Evolutionary conservation across 1,139 yeast species (phyloP).

Genomic region (Diutina siamensis): DNA sequence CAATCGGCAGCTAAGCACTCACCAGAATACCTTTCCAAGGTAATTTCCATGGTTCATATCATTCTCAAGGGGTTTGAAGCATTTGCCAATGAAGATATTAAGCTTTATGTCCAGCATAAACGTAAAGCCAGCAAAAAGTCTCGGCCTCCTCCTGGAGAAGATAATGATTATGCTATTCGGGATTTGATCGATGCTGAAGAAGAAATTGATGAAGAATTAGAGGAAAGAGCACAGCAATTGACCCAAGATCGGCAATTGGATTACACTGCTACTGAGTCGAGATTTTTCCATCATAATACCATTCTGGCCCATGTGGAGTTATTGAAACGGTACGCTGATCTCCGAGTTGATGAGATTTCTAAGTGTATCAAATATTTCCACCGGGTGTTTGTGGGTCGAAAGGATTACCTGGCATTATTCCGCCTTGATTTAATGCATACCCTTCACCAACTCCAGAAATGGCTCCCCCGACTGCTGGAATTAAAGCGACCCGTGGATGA

Average conservation of each 20-base stretch:
- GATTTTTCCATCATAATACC: conserved; percentile 29
- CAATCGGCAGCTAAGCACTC: conserved; percentile 57
- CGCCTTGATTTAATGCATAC: conserved; percentile 62
- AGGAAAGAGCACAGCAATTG: conserved; percentile 24
- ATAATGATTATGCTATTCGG: conserved; percentile 8
- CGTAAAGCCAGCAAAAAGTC: conserved; percentile 19
- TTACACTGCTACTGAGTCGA: conserved; percentile 28
- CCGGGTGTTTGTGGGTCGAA: conserved; percentile 49
- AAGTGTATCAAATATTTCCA: conserved; percentile 62
- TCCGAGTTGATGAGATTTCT: conserved; percentile 49
- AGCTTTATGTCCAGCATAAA: conserved; percentile 37
- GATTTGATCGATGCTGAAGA: conserved; percentile 23
- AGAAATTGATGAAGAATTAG: conserved; percentile 24
- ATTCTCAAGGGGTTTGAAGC: conserved; percentile 58
- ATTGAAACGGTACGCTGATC: conserved; percentile 46
- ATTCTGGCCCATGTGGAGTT: conserved; percentile 44
- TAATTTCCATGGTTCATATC: conserved; percentile 57
- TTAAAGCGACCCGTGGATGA: conserved; percentile 51
- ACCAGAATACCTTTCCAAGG: conserved; percentile 46
- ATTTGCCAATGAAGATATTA: conserved; percentile 51
- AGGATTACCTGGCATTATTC: conserved; percentile 51
- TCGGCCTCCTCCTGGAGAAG: not conserved
- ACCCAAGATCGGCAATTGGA: conserved; percentile 41
- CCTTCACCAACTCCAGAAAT: conserved; percentile 21
- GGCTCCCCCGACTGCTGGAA: conserved; percentile 22